Evolutionary conservation across 1,139 yeast genomes (phyloP), one percentile per base, ranked within the genome.

Genomic region (Taiozyma onychis): DNA sequence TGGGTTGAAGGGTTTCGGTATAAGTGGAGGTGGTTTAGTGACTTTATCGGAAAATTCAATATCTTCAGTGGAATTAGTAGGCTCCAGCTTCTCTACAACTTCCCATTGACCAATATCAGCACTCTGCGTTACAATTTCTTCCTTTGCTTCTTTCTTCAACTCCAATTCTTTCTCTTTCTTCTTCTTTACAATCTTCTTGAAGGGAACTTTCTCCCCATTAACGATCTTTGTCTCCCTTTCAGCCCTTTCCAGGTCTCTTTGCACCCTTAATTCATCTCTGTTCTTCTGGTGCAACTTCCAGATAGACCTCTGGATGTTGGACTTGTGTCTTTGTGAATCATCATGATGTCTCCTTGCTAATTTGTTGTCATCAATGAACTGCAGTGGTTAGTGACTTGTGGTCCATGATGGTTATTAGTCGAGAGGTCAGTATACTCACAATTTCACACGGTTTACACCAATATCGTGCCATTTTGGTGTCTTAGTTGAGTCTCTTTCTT

Each of bases 361-460:
- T 50, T 68, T 68, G 37, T 75, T 67, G 50, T 74, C 77, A 37
- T 69, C 74, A 10, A 74, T 73, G 57, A 72, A 75, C 76, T 73
- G 45, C 37, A 13, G 34, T 2, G 27, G 48, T 46, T 48, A 45
- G 58, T 50, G 39, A 2, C 22, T 21, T n/a, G 5, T 4, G 7
- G 7, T 6, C 7, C 7, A 5, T 24, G 26, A 24, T 24, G 26
- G 7, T 24, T 24, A 6, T 24, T 5, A 24, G 3, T 18, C 18
- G 26, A 24, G 26, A 6, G 26, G 26, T 6, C 26, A 2, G 26
- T 24, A 2, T 2, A 65, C 77, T 53, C 58, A 74, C 77, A 6
- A 63, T 58, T 44, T 67, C 62, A 54, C 78, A 74, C 4, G 66
- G 62, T 49, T 71, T 71, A 52, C 78, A 74, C 77, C 77, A 75